Percentiles rank a stretch among this genome's conserved stretches.
phyloP scores from a whole-genome alignment of 345 rosid species.

The Cardamine occulta region DNA sequence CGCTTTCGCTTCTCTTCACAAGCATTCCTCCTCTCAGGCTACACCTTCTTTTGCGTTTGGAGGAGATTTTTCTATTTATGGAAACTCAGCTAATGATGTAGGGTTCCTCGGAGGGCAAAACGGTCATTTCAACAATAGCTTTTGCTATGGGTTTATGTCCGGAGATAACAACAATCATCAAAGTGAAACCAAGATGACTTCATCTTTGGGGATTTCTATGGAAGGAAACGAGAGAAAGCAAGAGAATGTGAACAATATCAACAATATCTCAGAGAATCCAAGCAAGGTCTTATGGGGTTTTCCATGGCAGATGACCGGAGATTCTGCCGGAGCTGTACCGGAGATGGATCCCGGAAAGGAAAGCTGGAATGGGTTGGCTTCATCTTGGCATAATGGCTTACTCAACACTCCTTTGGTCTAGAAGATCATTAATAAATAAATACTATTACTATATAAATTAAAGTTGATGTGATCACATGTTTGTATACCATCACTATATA shows the following conservation, averaged over 20 bases:
- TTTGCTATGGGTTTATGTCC: conserved; percentile 49
- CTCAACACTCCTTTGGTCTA: conserved; percentile 61
- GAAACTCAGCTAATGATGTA: conserved; percentile 43
- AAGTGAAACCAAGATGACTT: conserved; percentile 28
- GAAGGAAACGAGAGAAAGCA: conserved; percentile 55
- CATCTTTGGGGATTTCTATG: conserved; percentile 44
- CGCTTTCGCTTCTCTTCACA: conserved; percentile 74
- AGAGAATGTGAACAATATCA: conserved; percentile 50
- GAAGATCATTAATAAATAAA: conserved; percentile 21
- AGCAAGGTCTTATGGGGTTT: conserved; percentile 59
- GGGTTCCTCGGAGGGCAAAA: conserved; percentile 51
- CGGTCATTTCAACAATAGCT: conserved; percentile 44
- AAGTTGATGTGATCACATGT: conserved; percentile 35
- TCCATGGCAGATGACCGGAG: conserved; percentile 81
- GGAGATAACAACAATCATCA: conserved; percentile 36
- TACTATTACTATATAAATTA: conserved; percentile 23
- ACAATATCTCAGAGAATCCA: conserved; percentile 43
- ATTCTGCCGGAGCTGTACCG: conserved; percentile 42
- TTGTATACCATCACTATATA: conserved; percentile 36
- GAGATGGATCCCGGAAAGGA: conserved; percentile 55
- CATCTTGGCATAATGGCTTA: conserved; percentile 60
- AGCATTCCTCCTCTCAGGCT: conserved; percentile 54
- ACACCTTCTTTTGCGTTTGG: conserved; percentile 49
- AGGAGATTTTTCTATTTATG: conserved; percentile 56
- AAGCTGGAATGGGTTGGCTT: conserved; percentile 57